Evolutionary conservation across 1,284 basidiomycete species (phyloP), one percentile per base, ranked within the genome.

Genomic region (Irpex rosettiformis): DNA sequence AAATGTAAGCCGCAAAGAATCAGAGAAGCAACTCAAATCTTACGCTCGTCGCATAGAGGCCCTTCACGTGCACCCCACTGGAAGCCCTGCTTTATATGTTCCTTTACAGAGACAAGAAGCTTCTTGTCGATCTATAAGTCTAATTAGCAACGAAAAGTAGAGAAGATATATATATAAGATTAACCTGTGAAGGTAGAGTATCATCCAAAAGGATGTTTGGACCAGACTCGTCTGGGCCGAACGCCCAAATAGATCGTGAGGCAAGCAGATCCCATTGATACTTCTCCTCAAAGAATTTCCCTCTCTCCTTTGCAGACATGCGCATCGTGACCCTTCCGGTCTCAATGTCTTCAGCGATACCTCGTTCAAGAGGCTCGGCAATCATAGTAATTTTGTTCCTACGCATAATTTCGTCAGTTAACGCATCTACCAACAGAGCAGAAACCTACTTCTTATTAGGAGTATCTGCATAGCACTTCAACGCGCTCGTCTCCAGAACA

Each of bases 181-280:
- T 59, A 45, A 93, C 93, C 77, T 98, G 94, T 16, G 91, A 93
- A 3, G 97, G 96, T 51, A 99, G 75, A 1, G 97, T 98, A 70
- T 99, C 97, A 72, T 99, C 96, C 65, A 99, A 78, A 52, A 99
- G 75, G 58, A 97, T 84, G 73, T 99, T 99, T 2, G 97, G 86
- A 0, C 95, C 94, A 65, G 88, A 90, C 55, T 96, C 94, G 64
- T 98, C 95, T 4, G 97, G 96, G 22, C 97, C 97, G 75, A 99
- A 99, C n/a, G 96, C 94, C 97, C 97, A 99, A 76, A 99, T 96
- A 68, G 96, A 98, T 60, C 97, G 84, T 51, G 94, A 96, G 2
- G 97, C 96, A 62, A 99, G 83, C 68, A 98, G 73, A 77, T 99
- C 97, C 97, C 97, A 99, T 60, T 96, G 92, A 73, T 98, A 98